Evolutionary conservation across 2,329 filamentous ascomycete species (phyloP), one percentile per base, ranked within the genome.

Genomic region (Monilinia polystroma): DNA sequence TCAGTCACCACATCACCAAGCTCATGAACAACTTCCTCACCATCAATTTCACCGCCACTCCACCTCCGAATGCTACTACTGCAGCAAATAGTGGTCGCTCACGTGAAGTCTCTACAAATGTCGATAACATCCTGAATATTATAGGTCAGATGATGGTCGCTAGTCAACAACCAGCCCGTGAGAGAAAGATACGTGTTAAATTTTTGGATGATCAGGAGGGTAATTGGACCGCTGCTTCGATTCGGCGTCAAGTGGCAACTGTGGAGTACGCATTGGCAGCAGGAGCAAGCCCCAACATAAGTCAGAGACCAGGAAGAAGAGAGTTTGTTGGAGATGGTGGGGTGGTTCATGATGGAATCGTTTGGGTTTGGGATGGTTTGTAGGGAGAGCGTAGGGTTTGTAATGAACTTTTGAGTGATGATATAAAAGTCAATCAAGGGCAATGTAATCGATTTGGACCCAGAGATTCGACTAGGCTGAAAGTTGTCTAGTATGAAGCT

Each of bases 11-110:
- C 53, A 3, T 41, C 32, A 55, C 6, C 43, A 14, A n/a, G 11
- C 41, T 3, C 8, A 2, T 12, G 6, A n/a, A 32, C 45, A 4
- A 5, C 0, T n/a, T 0, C 20, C 43, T 35, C 43, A 2, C 10
- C 57, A 35, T 45, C 7, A 23, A 35, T 35, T n/a, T 23, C 7
- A 49, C 57, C 29, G 26, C 57, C 3, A 18, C 5, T 23, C 2
- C 47, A 49, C 47, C 20, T 10, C 7, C 20, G 12, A 45, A 45
- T 45, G 12, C 41, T 14, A 12, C 11, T 18, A 5, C 6, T 35
- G 32, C 32, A 35, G 32, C 32, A 35, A 35, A 35, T 14, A 2
- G 1, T 12, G 11, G 1, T 3, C 12, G 38, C 11, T 14, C 38
- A 11, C 11, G 1, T 16, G 43, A 32, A 4, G 7, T 12, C 26